Evolutionary conservation across 2,329 filamentous ascomycete genomes (phyloP).

Genomic region (Ophiocordyceps unilateralis): DNA sequence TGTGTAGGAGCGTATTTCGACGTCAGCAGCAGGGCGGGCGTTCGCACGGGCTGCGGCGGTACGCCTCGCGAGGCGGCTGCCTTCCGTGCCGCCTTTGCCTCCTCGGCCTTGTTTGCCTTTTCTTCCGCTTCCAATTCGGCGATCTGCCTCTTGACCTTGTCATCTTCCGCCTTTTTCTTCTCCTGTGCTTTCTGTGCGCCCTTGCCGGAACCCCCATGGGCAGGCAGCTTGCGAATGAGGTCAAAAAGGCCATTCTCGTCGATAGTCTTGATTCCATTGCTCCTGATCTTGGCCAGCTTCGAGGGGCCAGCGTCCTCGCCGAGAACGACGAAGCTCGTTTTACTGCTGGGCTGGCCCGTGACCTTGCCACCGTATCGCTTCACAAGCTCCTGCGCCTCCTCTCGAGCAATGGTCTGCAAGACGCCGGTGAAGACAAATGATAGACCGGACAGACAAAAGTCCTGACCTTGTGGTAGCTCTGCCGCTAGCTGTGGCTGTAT

Average conservation of each 20-base stretch:
- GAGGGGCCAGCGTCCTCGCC: constrained; percentile 84
- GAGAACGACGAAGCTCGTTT: constrained; percentile 86
- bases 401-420: constrained; percentile 60
- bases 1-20: constrained; percentile 84
- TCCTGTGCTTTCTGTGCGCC: constrained; percentile 72
- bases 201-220: constrained; percentile 73
- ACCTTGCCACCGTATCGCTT: constrained; percentile 93
- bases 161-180: constrained; percentile 71
- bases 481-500: constrained; percentile 42
- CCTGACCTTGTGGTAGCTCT: constrained; percentile 66
- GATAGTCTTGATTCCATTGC: constrained; percentile 73
- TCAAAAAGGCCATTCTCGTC: constrained; percentile 85
- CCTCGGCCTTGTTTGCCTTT: constrained; percentile 36
- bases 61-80: constrained; percentile 15
- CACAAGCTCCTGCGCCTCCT: constrained; percentile 70
- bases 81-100: constrained; percentile 29
- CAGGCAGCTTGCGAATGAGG: constrained; percentile 64
- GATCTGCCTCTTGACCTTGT: constrained; percentile 64
- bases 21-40: constrained; percentile 65
- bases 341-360: constrained; percentile 68
- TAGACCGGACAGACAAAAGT: constrained; percentile 79
- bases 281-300: constrained; percentile 73
- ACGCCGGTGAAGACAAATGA: constrained; percentile 93
- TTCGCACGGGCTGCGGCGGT: constrained; percentile 22
- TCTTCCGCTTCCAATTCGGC: constrained; percentile 78